Conservation (phyloP, 192 early-diverging fungal genomes). For the Rhizoclosmatium globosum region DNA sequence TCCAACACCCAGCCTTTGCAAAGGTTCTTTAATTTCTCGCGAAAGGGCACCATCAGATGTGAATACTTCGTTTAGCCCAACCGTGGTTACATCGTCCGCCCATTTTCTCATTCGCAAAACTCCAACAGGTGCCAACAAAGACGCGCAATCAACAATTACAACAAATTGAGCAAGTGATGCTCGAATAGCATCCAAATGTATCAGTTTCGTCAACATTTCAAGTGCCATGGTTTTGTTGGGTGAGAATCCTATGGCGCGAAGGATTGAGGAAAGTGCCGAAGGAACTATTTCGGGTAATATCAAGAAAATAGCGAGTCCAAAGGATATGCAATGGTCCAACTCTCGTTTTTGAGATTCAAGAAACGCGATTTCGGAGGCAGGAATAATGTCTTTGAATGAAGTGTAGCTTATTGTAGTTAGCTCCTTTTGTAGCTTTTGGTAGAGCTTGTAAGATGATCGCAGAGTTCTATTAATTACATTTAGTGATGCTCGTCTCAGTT, state of each 20-base stretch:
- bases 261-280: background rate
- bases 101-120: conserved; percentile 24
- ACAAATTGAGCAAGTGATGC: conserved; percentile 19
- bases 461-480: conserved; percentile 12
- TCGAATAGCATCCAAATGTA: conserved; percentile 1
- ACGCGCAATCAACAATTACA: background rate
- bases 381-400: background rate
- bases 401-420: background rate
- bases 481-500: background rate
- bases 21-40: background rate
- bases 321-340: conserved; percentile 14
- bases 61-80: conserved; percentile 2
- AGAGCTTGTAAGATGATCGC: conserved; percentile 15
- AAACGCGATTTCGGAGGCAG: background rate
- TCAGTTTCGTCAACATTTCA: background rate
- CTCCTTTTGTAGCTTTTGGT: conserved; percentile 21
- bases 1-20: background rate
- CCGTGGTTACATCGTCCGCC: background rate
- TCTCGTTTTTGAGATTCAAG: background rate
- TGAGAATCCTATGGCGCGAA: conserved; percentile 19
- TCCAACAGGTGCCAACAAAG: conserved; percentile 17
- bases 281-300: conserved; percentile 22
- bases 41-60: background rate
- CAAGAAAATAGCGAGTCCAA: conserved; percentile 27
- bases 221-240: background rate